Conservation (phyloP, 2,329 filamentous ascomycete species). For the Dryadomyces quercivorus region DNA sequence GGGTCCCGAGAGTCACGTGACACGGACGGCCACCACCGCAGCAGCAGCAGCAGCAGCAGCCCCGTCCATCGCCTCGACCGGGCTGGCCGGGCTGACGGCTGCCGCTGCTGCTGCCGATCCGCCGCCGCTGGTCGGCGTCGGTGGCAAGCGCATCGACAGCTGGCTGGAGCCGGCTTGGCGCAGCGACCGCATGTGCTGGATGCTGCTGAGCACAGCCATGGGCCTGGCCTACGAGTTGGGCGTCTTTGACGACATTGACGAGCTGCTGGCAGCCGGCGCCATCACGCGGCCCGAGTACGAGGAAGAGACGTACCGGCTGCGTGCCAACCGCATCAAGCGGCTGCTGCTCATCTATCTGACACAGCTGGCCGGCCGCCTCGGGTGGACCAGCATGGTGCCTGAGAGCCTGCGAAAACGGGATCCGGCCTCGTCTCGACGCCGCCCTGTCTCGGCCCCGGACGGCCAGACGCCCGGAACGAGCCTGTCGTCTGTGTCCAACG, state of each 20-base stretch:
- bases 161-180: slow-evolving; percentile 96
- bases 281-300: slow-evolving; percentile 55
- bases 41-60: too few species aligned
- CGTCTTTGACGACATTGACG: slow-evolving; percentile 84
- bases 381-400: slow-evolving; percentile 89
- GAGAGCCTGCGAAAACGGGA: slow-evolving; percentile 48
- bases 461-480: slow-evolving; percentile 49
- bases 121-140: slow-evolving; percentile 44
- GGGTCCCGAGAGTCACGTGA: slow-evolving; percentile 13
- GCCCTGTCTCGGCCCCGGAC: slow-evolving; percentile 28
- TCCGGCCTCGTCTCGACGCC: slow-evolving; percentile 38
- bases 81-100: slow-evolving; percentile 9
- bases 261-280: slow-evolving; percentile 46
- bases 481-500: slow-evolving; percentile 40
- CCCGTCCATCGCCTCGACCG: too few species aligned
- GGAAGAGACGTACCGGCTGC: slow-evolving; percentile 63
- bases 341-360: slow-evolving; percentile 84
- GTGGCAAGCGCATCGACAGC: slow-evolving; percentile 77
- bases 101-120: slow-evolving; percentile 27
- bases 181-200: slow-evolving; percentile 94
- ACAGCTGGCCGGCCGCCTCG: slow-evolving; percentile 84
- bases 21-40: neutral
- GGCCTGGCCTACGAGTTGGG: slow-evolving; percentile 87
- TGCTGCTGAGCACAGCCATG: slow-evolving; percentile 84
- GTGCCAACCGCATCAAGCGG: slow-evolving; percentile 71